These are phyloP conservation scores for Scheffersomyces segobiensis DNA, from an alignment of 1,139 yeast genomes.

Conservation along the genomic window DNA sequence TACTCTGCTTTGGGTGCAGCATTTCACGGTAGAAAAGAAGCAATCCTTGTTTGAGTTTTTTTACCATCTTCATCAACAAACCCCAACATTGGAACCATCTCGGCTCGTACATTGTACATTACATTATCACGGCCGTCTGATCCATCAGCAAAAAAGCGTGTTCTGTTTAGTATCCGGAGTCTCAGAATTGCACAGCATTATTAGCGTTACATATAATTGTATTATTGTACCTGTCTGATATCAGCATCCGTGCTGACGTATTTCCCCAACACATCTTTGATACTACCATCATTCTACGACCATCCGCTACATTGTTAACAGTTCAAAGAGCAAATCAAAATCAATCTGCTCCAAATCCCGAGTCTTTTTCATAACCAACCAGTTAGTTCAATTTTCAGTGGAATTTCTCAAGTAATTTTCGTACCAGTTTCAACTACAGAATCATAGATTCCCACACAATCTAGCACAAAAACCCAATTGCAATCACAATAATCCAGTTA, in stretches of 20 bases:
- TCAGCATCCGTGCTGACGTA: not conserved
- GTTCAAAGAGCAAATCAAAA: not conserved
- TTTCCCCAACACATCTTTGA: not conserved
- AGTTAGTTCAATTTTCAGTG: not conserved
- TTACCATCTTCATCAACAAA: not conserved
- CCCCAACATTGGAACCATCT: not conserved
- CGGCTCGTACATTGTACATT: not conserved
- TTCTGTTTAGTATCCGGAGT: not conserved
- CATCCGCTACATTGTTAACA: too few relatives aligned
- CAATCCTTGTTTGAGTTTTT: not conserved
- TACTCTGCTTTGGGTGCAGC: not conserved
- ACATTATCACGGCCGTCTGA: not conserved
- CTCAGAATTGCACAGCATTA: not conserved
- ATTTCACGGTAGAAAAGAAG: not conserved
- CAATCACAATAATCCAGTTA: slow-evolving; percentile 8
- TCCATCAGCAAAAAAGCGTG: not conserved
- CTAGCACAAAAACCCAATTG: not conserved
- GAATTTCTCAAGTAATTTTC: not conserved
- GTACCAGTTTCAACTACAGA: not conserved
- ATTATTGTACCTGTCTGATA: not conserved
- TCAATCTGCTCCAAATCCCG: not conserved
- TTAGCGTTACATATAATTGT: not conserved
- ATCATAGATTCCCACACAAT: not conserved
- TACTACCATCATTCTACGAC: not conserved
- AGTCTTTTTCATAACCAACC: not conserved